phyloP scores from a whole-genome alignment of 2,329 filamentous ascomycete genomes.

The Clonostachys rosea region DNA sequence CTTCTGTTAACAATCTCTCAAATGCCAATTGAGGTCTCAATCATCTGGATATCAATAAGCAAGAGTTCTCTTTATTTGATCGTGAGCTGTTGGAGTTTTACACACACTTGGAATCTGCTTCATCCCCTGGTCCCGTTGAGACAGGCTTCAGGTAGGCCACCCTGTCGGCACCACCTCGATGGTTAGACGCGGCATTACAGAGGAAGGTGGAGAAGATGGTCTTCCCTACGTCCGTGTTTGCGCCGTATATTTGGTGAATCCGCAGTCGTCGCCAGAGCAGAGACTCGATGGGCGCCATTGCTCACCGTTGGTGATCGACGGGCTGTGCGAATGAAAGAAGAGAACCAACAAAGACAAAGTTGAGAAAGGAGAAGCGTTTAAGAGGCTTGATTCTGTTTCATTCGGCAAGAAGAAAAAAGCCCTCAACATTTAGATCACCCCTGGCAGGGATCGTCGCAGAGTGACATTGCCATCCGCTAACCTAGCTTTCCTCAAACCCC shows the following conservation, averaged over 20 bases:
- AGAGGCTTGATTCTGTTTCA: no score
- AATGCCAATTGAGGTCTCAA: not conserved
- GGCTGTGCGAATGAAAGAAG: no score
- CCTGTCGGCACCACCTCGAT: conserved; percentile 34
- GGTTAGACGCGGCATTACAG: conserved; percentile 51
- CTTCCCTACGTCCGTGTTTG: conserved; percentile 83
- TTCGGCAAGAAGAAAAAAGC: no score
- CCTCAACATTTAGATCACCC: no score
- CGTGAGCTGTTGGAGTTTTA: not conserved
- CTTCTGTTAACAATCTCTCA: not conserved
- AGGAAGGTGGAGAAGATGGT: conserved; percentile 74
- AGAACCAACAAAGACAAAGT: no score
- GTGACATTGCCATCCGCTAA: no score
- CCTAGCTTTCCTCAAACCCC: no score
- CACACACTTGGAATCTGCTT: conserved; percentile 66
- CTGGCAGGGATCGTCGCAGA: no score
- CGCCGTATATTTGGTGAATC: conserved; percentile 73
- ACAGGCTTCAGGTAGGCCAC: conserved; percentile 75
- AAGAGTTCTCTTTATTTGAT: no score
- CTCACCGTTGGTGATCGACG: no score
- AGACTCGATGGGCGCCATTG: conserved; percentile 40
- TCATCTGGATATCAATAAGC: not conserved
- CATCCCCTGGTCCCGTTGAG: conserved; percentile 66
- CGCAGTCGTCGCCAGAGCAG: conserved; percentile 65
- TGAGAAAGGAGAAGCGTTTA: not conserved